Evolutionary conservation across 805 yeast genomes (phyloP), one percentile per base, ranked within the genome.

Genomic region (Suhomyces emberorum): DNA sequence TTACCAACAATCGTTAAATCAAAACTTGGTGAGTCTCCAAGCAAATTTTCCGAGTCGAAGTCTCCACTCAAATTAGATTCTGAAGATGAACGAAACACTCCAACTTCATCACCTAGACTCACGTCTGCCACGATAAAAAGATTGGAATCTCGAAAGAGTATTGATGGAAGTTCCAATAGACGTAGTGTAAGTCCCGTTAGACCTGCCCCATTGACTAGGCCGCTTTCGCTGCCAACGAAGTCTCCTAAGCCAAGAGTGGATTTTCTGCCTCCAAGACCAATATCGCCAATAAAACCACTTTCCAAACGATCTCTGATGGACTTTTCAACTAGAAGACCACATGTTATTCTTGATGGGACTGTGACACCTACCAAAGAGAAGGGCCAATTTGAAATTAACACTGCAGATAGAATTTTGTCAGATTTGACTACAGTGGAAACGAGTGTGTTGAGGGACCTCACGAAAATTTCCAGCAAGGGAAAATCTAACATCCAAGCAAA

Each of bases 91-190:
- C 12, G 17, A 9, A 2, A 20, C 25, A 4, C 33, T 17, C 21
- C 28, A 22, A 10, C 23, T 28, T 4, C 29, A 7, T 34, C 60
- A 0, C 63, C 65, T 2, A 46, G 49, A 14, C 37, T 61, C 23
- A 47, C 62, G 3, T 36, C 46, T 7, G 69, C 69, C 7, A 63
- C 69, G 1, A 42, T 62, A 19, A 61, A 55, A 31, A 43, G 70
- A 28, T 48, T 63, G 3, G 69, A 61, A 40, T 59, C 64, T 4
- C 50, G 47, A 23, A 47, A 44, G 15, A 42, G 39, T 25, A 18
- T 27, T 19, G 32, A 25, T 21, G 37, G 47, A 16, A 28, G 49
- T 24, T 23, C 16, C 3, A 17, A 5, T 17, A 28, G 31, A 28
- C 9, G 12, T 11, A 7, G 26, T 7, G 25, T 10, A 6, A 35